phyloP scores from a whole-genome alignment of 768 basidiomycete species.

The Phaeotremella fagi region DNA sequence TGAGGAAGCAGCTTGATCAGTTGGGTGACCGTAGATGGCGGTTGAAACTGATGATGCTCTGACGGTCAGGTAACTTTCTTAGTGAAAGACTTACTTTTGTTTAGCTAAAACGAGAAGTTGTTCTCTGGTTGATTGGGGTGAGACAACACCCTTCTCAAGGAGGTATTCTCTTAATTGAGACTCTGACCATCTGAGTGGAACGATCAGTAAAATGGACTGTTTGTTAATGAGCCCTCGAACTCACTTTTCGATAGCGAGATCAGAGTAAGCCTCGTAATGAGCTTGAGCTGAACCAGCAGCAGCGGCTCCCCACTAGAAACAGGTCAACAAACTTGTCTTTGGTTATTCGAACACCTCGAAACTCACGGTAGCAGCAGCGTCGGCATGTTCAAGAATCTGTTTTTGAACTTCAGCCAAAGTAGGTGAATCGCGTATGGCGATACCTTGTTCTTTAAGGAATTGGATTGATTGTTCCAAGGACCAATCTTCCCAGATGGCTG shows the following conservation, averaged over 20 bases:
- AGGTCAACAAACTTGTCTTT: constrained; percentile 5
- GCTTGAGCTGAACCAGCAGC: constrained; percentile 42
- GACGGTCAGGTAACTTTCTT: constrained; percentile 45
- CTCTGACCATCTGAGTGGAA: constrained; percentile 64
- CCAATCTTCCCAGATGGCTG: constrained; percentile 55
- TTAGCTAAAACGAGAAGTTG: constrained; percentile 74
- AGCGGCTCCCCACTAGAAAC: constrained; percentile 38
- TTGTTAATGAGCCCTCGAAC: constrained; percentile 2
- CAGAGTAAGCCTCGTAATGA: constrained; percentile 53
- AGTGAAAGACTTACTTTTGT: constrained; percentile 51
- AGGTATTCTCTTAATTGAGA: constrained; percentile 73
- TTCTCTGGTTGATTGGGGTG: constrained; percentile 72
- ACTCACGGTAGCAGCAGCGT: constrained; percentile 44
- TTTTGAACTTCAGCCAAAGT: constrained; percentile 51
- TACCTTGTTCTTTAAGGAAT: constrained; percentile 66
- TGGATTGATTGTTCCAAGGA: constrained; percentile 59
- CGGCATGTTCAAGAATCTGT: constrained; percentile 49
- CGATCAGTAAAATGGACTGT: background rate
- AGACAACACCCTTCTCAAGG: constrained; percentile 78
- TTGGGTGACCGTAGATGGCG: constrained; percentile 53
- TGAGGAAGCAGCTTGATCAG: constrained; percentile 48
- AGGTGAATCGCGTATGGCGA: constrained; percentile 53
- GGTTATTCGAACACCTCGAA: background rate
- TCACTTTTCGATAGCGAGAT: constrained; percentile 60
- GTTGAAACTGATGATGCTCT: constrained; percentile 57